Evolutionary conservation across 306 rosid species (phyloP).

Genomic region (Canavalia gladiata): DNA sequence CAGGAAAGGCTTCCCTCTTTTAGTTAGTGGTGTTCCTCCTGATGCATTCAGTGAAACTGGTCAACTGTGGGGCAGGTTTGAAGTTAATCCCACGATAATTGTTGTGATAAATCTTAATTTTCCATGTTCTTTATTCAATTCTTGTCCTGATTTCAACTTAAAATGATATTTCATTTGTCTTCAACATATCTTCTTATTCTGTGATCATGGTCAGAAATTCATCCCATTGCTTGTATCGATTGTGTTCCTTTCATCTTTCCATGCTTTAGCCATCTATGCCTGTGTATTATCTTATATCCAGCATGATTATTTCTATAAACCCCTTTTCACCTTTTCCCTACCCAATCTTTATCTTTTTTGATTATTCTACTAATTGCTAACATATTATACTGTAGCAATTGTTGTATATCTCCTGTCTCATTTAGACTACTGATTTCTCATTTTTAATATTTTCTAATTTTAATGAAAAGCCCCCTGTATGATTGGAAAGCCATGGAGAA

Average conservation of each 20-base stretch:
- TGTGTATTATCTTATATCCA: neutral
- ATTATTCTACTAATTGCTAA: slow-evolving; percentile 13
- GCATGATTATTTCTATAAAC: slow-evolving; percentile 31
- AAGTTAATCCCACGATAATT: slow-evolving; percentile 26
- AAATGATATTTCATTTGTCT: slow-evolving; percentile 15
- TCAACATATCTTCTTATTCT: slow-evolving; percentile 32
- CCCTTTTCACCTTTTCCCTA: slow-evolving; percentile 11
- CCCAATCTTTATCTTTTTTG: neutral
- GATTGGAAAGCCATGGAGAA: slow-evolving; percentile 97
- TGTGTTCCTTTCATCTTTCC: slow-evolving; percentile 31
- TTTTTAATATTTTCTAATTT: slow-evolving; percentile 38
- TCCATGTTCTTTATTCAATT: slow-evolving; percentile 30
- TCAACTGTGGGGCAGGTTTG: slow-evolving; percentile 96
- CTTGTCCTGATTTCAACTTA: slow-evolving; percentile 34
- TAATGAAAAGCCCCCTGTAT: slow-evolving; percentile 79
- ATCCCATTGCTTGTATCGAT: neutral
- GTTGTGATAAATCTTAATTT: slow-evolving; percentile 20
- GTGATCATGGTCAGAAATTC: slow-evolving; percentile 20
- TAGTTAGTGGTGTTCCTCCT: slow-evolving; percentile 97
- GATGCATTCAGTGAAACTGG: slow-evolving; percentile 98
- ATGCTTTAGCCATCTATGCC: slow-evolving; percentile 19
- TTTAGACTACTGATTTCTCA: slow-evolving; percentile 45
- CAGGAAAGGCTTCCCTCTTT: slow-evolving; percentile 82
- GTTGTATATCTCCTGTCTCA: slow-evolving; percentile 7
- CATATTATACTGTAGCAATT: slow-evolving; percentile 24